Evolutionary conservation across 1,284 basidiomycete species (phyloP), one percentile per base, ranked within the genome.

Genomic region (Ceratobasidium sp.): DNA sequence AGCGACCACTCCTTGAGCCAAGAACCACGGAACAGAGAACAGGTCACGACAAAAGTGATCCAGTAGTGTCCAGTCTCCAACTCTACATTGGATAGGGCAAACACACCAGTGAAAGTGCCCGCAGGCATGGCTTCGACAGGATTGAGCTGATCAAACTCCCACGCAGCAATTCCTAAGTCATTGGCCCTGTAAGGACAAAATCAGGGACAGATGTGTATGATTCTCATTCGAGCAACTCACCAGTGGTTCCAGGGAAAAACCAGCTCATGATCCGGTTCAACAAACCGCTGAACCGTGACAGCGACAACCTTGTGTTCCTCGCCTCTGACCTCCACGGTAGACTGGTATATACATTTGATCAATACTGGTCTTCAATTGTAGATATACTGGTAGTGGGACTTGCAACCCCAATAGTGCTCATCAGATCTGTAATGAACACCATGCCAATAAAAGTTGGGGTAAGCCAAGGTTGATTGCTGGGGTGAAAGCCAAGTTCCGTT

Each of bases 11-110:
- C n/a, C n/a, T n/a, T n/a, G n/a, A n/a, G n/a, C n/a, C n/a, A n/a
- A n/a, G n/a, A n/a, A n/a, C n/a, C n/a, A n/a, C n/a, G n/a, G n/a
- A n/a, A n/a, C n/a, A n/a, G n/a, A n/a, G n/a, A n/a, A n/a, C n/a
- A n/a, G n/a, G n/a, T n/a, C n/a, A n/a, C n/a, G n/a, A n/a, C 59
- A 60, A 20, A 60, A 2, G 59, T 60, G 35, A 60, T 60, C 59
- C 59, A 60, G 16, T 60, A 60, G 33, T 35, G 59, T 5, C 59
- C 59, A 23, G 7, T 3, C 12, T 30, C 33, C 59, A 60, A 16
- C 38, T 65, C 62, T 20, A 65, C 23, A 65, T 65, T 41, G 8
- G 62, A 65, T 10, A 65, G 44, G 3, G 38, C 35, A 46, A 65
- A 65, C 5, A 65, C 62, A n/a, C 62, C 62, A 18, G 33, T 65